These are phyloP conservation scores for Suhomyces choctaworum DNA, from an alignment of 1,139 yeast species.

Conservation along the genomic window DNA sequence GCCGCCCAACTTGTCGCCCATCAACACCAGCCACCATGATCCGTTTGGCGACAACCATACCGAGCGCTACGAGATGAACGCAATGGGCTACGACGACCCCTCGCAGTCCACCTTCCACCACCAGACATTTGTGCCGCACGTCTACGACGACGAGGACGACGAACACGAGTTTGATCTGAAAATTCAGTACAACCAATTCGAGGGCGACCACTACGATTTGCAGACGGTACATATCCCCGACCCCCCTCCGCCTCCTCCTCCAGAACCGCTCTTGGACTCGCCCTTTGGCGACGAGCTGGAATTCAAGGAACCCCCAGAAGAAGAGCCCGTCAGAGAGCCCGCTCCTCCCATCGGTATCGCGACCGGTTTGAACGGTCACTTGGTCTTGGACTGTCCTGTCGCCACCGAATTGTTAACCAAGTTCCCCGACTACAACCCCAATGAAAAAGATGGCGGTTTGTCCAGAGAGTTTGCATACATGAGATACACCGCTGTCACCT, in stretches of 20 bases:
- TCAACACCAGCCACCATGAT: conserved; percentile 13
- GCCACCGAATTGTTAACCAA: conserved; percentile 48
- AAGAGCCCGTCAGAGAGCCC: conserved; percentile 34
- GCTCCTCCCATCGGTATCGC: conserved; percentile 40
- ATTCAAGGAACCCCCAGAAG: conserved; percentile 33
- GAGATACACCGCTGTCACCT: conserved; percentile 53
- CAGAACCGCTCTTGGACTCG: conserved; percentile 14
- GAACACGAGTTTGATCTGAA: conserved; percentile 43
- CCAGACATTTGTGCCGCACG: conserved; percentile 51
- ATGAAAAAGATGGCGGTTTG: conserved; percentile 41
- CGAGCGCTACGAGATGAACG: conserved; percentile 18
- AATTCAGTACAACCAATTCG: conserved; percentile 42
- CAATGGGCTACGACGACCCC: conserved; percentile 12
- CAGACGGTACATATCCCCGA: conserved; percentile 34
- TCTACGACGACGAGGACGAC: conserved; percentile 45
- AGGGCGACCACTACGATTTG: conserved; percentile 48
- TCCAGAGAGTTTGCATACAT: conserved; percentile 49
- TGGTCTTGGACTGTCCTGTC: conserved; percentile 52
- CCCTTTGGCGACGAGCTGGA: conserved; percentile 35
- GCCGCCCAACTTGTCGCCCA: conserved; percentile 22
- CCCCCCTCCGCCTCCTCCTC: background rate
- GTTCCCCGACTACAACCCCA: conserved; percentile 42
- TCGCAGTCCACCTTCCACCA: conserved; percentile 20
- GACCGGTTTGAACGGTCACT: conserved; percentile 47
- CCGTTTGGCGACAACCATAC: conserved; percentile 13